Evolutionary conservation across 2,329 filamentous ascomycete genomes (phyloP).

Genomic region (Aspergillus fischeri): DNA sequence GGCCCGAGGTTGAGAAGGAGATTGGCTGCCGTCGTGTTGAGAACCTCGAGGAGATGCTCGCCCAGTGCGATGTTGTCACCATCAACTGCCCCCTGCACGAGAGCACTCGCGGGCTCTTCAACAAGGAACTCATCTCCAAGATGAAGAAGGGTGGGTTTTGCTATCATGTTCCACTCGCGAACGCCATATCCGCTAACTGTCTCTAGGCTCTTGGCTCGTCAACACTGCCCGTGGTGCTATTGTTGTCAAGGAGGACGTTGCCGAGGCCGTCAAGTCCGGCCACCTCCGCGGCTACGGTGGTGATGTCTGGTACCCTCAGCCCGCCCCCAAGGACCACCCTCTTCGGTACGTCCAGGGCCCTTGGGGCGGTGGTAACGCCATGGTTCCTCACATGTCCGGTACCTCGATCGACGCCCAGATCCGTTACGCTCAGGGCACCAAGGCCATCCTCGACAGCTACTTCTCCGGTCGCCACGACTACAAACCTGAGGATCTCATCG

Average conservation of each 20-base stretch:
- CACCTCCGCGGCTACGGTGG: conserved; percentile 57
- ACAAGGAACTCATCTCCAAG: conserved; percentile 97
- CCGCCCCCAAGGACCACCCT: conserved; percentile 86
- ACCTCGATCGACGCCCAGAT: conserved; percentile 98
- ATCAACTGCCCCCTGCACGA: conserved; percentile 99
- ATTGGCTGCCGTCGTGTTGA: conserved; percentile 92
- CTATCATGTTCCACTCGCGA: neutral
- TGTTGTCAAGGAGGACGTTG: conserved; percentile 98
- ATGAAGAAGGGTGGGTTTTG: conserved; percentile 81
- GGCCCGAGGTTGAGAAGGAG: conserved; percentile 81
- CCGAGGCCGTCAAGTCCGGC: conserved; percentile 83
- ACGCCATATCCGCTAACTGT: conserved; percentile 7
- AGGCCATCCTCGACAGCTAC: conserved; percentile 88
- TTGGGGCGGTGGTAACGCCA: conserved; percentile 96
- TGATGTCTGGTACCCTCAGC: conserved; percentile 87
- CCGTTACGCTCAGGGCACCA: conserved; percentile 81
- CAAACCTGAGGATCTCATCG: conserved; percentile 83
- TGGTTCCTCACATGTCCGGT: conserved; percentile 98
- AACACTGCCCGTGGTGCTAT: conserved; percentile 99
- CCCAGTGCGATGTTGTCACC: conserved; percentile 93
- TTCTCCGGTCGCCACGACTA: conserved; percentile 86
- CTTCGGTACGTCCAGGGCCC: conserved; percentile 91
- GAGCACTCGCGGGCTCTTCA: conserved; percentile 93
- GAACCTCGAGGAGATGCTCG: conserved; percentile 84
- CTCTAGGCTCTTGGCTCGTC: conserved; percentile 83